Conservation (phyloP, 108 stramenopile species). For the Phaeodactylum tricornutum region DNA sequence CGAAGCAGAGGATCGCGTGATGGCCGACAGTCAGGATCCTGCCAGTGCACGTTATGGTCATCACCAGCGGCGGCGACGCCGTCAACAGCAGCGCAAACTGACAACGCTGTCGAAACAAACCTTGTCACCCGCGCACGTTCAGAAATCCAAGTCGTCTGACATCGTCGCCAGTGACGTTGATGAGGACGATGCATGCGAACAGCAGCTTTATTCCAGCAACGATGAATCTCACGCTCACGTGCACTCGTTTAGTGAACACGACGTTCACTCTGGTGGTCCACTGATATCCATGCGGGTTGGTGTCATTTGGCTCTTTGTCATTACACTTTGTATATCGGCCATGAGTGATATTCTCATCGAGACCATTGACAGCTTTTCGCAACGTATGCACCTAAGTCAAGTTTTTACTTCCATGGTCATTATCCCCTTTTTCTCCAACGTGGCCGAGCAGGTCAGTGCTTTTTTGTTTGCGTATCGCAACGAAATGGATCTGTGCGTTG, state of each 20-base stretch:
- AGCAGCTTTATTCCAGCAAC: too few relatives aligned
- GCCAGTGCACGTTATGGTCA: too few relatives aligned
- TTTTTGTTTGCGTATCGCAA: constrained; percentile 88
- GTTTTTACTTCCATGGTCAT: constrained; percentile 93
- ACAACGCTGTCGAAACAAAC: too few relatives aligned
- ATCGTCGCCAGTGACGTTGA: neutral
- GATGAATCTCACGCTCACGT: constrained; percentile 1
- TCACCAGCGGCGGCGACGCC: too few relatives aligned
- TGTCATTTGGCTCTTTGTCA: constrained; percentile 80
- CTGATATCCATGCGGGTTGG: constrained; percentile 74
- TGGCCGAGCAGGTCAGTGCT: constrained; percentile 94
- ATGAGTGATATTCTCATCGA: constrained; percentile 91
- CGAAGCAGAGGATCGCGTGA: too few relatives aligned
- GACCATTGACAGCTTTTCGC: constrained; percentile 91
- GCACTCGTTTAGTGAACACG: too few relatives aligned
- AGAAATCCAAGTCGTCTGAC: too few relatives aligned
- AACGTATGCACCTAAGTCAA: constrained; percentile 56
- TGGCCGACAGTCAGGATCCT: too few relatives aligned
- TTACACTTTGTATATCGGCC: constrained; percentile 80
- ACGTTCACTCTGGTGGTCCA: constrained; percentile 5
- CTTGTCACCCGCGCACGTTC: too few relatives aligned
- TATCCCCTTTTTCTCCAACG: constrained; percentile 95
- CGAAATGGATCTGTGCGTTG: constrained; percentile 96
- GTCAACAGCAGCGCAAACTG: too few relatives aligned
- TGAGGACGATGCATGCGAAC: too few relatives aligned